Conservation (phyloP, 768 basidiomycete genomes). For the Royoungia palumana region DNA sequence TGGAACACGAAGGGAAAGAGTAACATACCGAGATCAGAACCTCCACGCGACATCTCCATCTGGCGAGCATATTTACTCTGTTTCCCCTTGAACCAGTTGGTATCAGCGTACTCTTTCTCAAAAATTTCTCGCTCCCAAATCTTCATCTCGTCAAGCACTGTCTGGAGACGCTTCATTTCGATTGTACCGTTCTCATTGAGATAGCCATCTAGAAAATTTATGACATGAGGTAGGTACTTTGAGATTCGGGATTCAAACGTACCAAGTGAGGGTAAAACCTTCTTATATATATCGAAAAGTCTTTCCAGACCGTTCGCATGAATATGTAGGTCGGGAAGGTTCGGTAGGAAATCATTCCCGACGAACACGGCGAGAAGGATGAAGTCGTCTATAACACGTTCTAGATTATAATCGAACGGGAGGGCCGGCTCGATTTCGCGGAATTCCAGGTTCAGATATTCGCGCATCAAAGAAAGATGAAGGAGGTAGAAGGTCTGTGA, state of each 20-base stretch:
- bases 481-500: slow-evolving; percentile 91
- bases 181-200: slow-evolving; percentile 88
- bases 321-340: slow-evolving; percentile 95
- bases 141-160: slow-evolving; percentile 85
- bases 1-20: neutral
- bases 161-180: slow-evolving; percentile 73
- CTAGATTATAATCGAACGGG: slow-evolving; percentile 83
- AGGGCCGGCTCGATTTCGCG: slow-evolving; percentile 60
- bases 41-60: slow-evolving; percentile 58
- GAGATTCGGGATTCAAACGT: slow-evolving; percentile 15
- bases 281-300: slow-evolving; percentile 95
- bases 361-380: slow-evolving; percentile 95
- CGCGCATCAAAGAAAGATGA: slow-evolving; percentile 91
- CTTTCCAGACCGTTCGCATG: slow-evolving; percentile 94
- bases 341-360: slow-evolving; percentile 96
- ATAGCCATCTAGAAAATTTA: slow-evolving; percentile 67
- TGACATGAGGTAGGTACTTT: neutral
- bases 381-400: slow-evolving; percentile 97
- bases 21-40: slow-evolving; percentile 59
- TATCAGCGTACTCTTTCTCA: slow-evolving; percentile 85
- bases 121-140: slow-evolving; percentile 88
- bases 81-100: slow-evolving; percentile 94
- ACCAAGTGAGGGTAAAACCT: slow-evolving; percentile 76
- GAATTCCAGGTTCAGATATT: slow-evolving; percentile 97
- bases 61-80: slow-evolving; percentile 70